Percentiles rank a stretch among this genome's conserved stretches.
Conservation (phyloP, 2,329 filamentous ascomycete genomes). For the Dothidotthia symphoricarpi region DNA sequence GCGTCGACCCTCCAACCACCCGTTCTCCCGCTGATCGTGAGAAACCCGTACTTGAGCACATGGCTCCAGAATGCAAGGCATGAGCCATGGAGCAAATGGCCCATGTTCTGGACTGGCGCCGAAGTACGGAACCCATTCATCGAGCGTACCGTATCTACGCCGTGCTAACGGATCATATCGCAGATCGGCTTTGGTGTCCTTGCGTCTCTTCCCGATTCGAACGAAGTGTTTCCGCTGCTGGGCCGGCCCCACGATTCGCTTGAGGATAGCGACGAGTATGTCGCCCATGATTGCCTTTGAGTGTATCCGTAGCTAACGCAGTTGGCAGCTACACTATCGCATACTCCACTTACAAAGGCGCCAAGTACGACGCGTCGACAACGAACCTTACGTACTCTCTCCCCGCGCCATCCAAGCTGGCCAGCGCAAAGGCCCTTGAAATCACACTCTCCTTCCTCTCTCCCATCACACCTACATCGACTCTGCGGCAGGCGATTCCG, state of each 20-base stretch:
- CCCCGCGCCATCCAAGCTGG: conserved; percentile 43
- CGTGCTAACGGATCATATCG: conserved; percentile 10
- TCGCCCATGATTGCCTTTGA: not conserved
- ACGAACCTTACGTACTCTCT: conserved; percentile 67
- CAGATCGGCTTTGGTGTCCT: conserved; percentile 63
- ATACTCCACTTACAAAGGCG: conserved; percentile 59
- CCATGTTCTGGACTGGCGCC: conserved; percentile 77
- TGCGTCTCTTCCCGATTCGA: conserved; percentile 60
- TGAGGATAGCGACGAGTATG: conserved; percentile 42
- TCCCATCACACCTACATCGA: conserved; percentile 78
- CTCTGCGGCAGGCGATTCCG: conserved; percentile 76
- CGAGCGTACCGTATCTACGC: not conserved
- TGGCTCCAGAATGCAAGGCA: conserved; percentile 66
- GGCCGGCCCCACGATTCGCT: conserved; percentile 66
- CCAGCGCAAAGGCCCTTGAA: conserved; percentile 47
- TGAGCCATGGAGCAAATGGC: conserved; percentile 79
- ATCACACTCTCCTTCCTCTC: conserved; percentile 68
- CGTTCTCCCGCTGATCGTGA: conserved; percentile 51
- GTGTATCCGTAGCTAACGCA: conserved; percentile 1
- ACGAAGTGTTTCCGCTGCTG: conserved; percentile 62
- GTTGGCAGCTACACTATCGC: conserved; percentile 53
- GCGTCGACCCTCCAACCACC: conserved; percentile 57
- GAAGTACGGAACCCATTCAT: conserved; percentile 44
- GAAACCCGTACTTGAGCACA: conserved; percentile 53
- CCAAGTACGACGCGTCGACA: conserved; percentile 67